These are phyloP conservation scores for Kodamaea restingae DNA, from an alignment of 805 yeast genomes.

Conservation along the genomic window DNA sequence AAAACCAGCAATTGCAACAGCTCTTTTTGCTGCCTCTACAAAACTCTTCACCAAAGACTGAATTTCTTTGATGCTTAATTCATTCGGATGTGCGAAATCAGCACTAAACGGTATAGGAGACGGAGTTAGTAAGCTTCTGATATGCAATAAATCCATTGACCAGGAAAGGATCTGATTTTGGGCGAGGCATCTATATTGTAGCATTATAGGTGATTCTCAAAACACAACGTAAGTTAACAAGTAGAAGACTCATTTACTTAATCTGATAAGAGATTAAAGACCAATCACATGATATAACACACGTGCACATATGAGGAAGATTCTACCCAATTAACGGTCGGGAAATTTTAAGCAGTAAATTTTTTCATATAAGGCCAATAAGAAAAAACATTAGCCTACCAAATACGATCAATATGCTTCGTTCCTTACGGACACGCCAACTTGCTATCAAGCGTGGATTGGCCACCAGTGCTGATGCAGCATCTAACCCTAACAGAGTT, in stretches of 20 bases:
- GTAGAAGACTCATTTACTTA: too few relatives aligned
- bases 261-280: too few relatives aligned
- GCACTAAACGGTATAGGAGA: too few relatives aligned
- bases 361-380: conserved; percentile 9
- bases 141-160: too few relatives aligned
- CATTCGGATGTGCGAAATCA: too few relatives aligned
- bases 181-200: too few relatives aligned
- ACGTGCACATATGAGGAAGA: background rate
- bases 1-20: conserved; percentile 35
- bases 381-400: conserved; percentile 3
- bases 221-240: too few relatives aligned
- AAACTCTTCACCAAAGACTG: conserved; percentile 38
- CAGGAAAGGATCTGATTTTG: too few relatives aligned
- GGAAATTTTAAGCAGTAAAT: conserved; percentile 16
- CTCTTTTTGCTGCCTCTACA: conserved; percentile 44
- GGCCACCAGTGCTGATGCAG: conserved; percentile 47
- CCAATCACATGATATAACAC: background rate
- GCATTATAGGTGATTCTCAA: too few relatives aligned
- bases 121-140: too few relatives aligned
- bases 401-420: conserved; percentile 27
- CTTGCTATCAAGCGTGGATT: conserved; percentile 29
- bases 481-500: conserved; percentile 47
- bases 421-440: conserved; percentile 26
- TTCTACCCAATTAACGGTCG: conserved; percentile 14
- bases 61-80: conserved; percentile 41